Evolutionary conservation across 768 basidiomycete species (phyloP).

Genomic region (Hemileccinum rubropunctum): DNA sequence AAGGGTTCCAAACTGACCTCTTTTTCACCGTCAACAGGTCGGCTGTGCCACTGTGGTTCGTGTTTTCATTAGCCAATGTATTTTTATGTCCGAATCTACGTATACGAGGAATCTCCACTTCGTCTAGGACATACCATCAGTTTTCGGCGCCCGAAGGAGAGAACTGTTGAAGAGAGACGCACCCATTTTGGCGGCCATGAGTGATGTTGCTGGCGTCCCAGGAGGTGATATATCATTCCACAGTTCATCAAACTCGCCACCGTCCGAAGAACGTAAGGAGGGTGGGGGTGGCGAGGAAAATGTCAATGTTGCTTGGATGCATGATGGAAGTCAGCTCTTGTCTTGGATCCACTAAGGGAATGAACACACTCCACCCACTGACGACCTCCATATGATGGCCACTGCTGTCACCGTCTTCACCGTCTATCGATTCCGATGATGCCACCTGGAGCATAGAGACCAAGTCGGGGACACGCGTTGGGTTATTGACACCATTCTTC

Average conservation of each 20-base stretch:
- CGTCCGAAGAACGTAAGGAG: slow-evolving; percentile 33
- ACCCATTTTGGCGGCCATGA: slow-evolving; percentile 54
- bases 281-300: slow-evolving; percentile 42
- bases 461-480: slow-evolving; percentile 25
- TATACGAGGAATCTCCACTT: slow-evolving; percentile 51
- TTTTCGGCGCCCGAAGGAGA: slow-evolving; percentile 1
- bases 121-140: slow-evolving; percentile 36
- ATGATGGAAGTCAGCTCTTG: slow-evolving; percentile 5
- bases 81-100: slow-evolving; percentile 42
- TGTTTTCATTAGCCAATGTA: slow-evolving; percentile 4
- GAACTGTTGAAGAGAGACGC: slow-evolving; percentile 6
- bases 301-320: slow-evolving; percentile 31
- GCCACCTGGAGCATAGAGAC: slow-evolving; percentile 22
- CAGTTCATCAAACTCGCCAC: slow-evolving; percentile 52
- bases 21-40: slow-evolving; percentile 15
- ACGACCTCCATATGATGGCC: slow-evolving; percentile 54
- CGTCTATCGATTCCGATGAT: slow-evolving; percentile 29
- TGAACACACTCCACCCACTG: slow-evolving; percentile 60
- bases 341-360: background rate
- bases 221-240: slow-evolving; percentile 43
- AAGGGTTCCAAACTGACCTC: slow-evolving; percentile 20
- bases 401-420: slow-evolving; percentile 44
- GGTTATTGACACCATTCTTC: slow-evolving; percentile 4
- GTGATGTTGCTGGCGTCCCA: slow-evolving; percentile 40
- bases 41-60: slow-evolving; percentile 1